These are phyloP conservation scores for Sphagnum contortum DNA, from an alignment of 225 moss, liverwort and hornwort species.

Conservation along the genomic window DNA sequence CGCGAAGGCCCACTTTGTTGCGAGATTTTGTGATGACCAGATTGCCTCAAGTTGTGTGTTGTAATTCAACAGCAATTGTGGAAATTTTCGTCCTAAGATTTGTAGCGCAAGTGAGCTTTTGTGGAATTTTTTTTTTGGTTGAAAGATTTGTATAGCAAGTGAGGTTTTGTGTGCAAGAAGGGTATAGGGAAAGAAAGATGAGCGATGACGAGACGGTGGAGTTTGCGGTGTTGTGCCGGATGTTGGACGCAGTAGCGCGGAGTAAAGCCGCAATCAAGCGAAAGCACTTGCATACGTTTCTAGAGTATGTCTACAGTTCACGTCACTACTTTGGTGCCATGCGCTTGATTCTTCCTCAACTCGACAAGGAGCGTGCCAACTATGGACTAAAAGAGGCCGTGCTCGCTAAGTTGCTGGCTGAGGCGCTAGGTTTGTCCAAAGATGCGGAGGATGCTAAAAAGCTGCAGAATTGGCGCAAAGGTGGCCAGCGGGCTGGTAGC, in stretches of 20 bases:
- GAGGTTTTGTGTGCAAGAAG: too few species aligned
- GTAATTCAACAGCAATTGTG: too few species aligned
- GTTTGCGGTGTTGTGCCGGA: slow-evolving; percentile 40
- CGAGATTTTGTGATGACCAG: too few species aligned
- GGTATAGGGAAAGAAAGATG: slow-evolving; percentile 18
- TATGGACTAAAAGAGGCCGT: slow-evolving; percentile 75
- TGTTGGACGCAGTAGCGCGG: slow-evolving; percentile 49
- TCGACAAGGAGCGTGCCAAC: slow-evolving; percentile 71
- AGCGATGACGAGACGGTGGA: slow-evolving; percentile 50
- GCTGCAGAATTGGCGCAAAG: slow-evolving; percentile 88
- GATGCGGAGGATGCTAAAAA: slow-evolving; percentile 79
- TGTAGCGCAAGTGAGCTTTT: too few species aligned
- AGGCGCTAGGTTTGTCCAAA: slow-evolving; percentile 62
- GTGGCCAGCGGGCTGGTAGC: slow-evolving; percentile 67
- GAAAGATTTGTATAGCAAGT: too few species aligned
- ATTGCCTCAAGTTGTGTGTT: too few species aligned
- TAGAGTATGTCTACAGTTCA: slow-evolving; percentile 54
- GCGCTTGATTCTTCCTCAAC: slow-evolving; percentile 75
- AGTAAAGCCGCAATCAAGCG: slow-evolving; percentile 34
- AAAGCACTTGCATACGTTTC: slow-evolving; percentile 65
- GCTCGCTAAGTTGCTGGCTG: slow-evolving; percentile 55
- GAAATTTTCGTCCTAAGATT: too few species aligned
- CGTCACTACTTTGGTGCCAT: slow-evolving; percentile 69
- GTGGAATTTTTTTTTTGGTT: too few species aligned
- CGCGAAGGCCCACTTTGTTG: too few species aligned